Conservation (phyloP, 108 stramenopile species). For the Skeletonema costatum region DNA sequence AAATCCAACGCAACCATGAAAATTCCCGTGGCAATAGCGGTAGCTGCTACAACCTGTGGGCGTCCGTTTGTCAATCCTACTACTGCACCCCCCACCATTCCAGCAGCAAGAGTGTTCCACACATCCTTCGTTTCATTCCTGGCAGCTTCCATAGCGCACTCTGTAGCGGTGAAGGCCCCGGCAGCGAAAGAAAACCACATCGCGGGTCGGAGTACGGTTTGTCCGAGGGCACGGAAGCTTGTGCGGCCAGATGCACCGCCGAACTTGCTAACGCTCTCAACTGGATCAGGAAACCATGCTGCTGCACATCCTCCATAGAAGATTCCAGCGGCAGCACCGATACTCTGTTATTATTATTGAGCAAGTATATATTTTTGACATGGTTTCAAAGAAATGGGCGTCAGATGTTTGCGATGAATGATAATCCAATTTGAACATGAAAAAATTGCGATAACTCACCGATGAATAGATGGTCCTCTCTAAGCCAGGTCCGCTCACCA, state of each 20-base stretch:
- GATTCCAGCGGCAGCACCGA: slow-evolving; percentile 40
- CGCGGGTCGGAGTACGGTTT: slow-evolving; percentile 36
- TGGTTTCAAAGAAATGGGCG: neutral
- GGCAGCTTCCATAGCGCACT: slow-evolving; percentile 41
- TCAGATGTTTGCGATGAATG: neutral
- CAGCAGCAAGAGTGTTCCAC: slow-evolving; percentile 45
- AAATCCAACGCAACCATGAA: slow-evolving; percentile 51
- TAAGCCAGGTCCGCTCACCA: slow-evolving; percentile 35
- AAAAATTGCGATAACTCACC: slow-evolving; percentile 9
- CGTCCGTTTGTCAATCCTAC: slow-evolving; percentile 37
- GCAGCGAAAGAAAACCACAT: slow-evolving; percentile 39
- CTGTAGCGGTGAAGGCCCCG: slow-evolving; percentile 38
- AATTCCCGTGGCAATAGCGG: slow-evolving; percentile 44
- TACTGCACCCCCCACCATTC: slow-evolving; percentile 47
- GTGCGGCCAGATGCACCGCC: slow-evolving; percentile 12
- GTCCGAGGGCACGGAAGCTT: slow-evolving; percentile 28
- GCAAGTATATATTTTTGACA: neutral
- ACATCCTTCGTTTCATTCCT: slow-evolving; percentile 42
- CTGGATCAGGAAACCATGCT: slow-evolving; percentile 54
- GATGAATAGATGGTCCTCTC: slow-evolving; percentile 35
- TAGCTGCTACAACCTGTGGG: slow-evolving; percentile 39
- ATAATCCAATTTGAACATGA: neutral
- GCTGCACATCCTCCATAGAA: slow-evolving; percentile 43
- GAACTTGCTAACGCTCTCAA: slow-evolving; percentile 13
- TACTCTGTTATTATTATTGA: slow-evolving; percentile 12